Percentiles rank a stretch among this genome's conserved stretches.
These are phyloP conservation scores for Citrus trifoliata DNA, from an alignment of 345 rosid genomes.

Conservation along the genomic window DNA sequence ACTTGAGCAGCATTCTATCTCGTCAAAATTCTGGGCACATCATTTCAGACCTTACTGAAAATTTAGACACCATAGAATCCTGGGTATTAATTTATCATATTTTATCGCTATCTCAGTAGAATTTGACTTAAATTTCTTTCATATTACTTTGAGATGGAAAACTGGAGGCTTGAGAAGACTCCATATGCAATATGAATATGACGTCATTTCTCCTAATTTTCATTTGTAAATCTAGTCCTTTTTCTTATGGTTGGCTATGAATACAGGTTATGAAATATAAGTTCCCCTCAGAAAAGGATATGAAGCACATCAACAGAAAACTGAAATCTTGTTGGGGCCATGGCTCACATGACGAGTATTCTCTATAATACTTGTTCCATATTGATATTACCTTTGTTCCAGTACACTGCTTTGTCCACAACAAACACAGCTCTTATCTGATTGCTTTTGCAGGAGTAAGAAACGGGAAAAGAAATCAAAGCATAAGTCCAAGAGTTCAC, in stretches of 20 bases:
- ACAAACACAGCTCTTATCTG: neutral
- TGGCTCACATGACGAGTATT: slow-evolving; percentile 75
- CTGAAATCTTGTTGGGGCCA: slow-evolving; percentile 92
- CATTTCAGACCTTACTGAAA: slow-evolving; percentile 48
- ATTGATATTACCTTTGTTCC: neutral
- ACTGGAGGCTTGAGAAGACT: neutral
- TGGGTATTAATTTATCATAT: slow-evolving; percentile 43
- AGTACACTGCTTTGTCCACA: neutral
- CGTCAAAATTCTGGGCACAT: slow-evolving; percentile 56
- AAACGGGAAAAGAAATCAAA: slow-evolving; percentile 89
- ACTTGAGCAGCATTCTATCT: slow-evolving; percentile 47
- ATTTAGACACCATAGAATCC: slow-evolving; percentile 50
- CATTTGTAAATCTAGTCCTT: slow-evolving; percentile 1
- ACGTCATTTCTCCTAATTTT: neutral
- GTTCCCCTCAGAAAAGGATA: slow-evolving; percentile 88
- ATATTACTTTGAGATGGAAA: neutral
- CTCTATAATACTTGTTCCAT: slow-evolving; percentile 3
- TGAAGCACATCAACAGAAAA: slow-evolving; percentile 94
- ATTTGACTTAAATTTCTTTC: neutral
- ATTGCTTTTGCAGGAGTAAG: slow-evolving; percentile 46
- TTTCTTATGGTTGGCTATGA: slow-evolving; percentile 3
- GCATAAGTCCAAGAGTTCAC: slow-evolving; percentile 69
- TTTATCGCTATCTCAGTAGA: neutral
- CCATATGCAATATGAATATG: neutral
- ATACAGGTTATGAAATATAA: slow-evolving; percentile 58